These are phyloP conservation scores for Rhododendron griersonianum DNA, from an alignment of 148 eudicot species.

Conservation along the genomic window DNA sequence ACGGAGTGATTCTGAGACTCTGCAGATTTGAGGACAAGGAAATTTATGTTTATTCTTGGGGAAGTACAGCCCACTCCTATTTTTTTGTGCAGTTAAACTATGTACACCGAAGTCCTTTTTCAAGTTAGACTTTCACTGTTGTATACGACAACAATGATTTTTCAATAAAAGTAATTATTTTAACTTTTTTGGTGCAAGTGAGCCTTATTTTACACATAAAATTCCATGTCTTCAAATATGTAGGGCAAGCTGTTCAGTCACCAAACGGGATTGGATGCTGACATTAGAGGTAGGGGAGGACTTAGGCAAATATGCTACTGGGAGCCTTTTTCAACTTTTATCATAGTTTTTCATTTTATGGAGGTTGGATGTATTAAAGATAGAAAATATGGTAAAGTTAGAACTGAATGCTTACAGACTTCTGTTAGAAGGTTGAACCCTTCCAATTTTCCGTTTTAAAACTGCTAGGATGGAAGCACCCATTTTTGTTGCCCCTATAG, in stretches of 20 bases:
- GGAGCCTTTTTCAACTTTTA: not conserved
- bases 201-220: not conserved
- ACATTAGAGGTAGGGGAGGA: not conserved
- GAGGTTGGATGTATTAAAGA: not conserved
- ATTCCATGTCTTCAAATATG: not conserved
- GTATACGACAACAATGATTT: not conserved
- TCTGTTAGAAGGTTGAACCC: not conserved
- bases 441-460: not conserved
- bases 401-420: not conserved
- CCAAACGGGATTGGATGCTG: not conserved
- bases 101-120: not conserved
- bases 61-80: not conserved
- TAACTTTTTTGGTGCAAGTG: not conserved
- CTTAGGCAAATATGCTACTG: not conserved
- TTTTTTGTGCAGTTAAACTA: not conserved
- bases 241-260: not conserved
- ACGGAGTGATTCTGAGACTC: not conserved
- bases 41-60: not conserved
- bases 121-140: not conserved
- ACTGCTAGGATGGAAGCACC: not conserved
- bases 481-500: not conserved
- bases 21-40: not conserved
- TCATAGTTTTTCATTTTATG: not conserved
- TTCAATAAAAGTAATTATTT: not conserved
- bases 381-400: not conserved